Conservation (phyloP, 345 rosid genomes). For the Laguncularia racemosa region DNA sequence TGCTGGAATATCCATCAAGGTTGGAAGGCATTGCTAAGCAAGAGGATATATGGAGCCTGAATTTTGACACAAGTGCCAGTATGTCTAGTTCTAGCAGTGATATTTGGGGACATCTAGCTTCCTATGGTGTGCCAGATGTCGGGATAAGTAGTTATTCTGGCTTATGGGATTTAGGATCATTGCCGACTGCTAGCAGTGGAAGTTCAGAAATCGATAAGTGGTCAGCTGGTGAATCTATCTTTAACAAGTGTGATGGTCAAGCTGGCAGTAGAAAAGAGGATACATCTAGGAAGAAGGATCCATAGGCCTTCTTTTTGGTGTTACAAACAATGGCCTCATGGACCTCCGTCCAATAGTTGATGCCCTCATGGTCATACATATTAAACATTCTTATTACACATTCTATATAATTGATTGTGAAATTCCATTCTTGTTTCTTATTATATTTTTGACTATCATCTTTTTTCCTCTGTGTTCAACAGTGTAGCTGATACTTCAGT, state of each 20-base stretch:
- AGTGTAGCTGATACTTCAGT: not conserved
- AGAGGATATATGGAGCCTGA: slow-evolving; percentile 65
- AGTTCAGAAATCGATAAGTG: slow-evolving; percentile 33
- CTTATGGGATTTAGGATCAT: slow-evolving; percentile 52
- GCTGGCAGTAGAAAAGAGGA: slow-evolving; percentile 22
- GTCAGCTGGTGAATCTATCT: slow-evolving; percentile 32
- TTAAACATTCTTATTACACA: slow-evolving; percentile 17
- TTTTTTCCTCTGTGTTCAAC: too few species aligned
- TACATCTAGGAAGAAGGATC: slow-evolving; percentile 19
- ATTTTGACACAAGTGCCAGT: slow-evolving; percentile 37
- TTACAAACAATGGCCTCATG: slow-evolving; percentile 9
- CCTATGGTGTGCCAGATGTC: slow-evolving; percentile 40
- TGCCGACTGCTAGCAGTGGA: slow-evolving; percentile 41
- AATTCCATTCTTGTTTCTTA: slow-evolving; percentile 1
- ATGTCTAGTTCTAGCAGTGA: slow-evolving; percentile 41
- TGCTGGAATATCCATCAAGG: slow-evolving; percentile 27
- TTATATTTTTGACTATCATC: too few species aligned
- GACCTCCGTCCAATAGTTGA: slow-evolving; percentile 8
- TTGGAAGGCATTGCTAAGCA: slow-evolving; percentile 30
- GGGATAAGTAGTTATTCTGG: slow-evolving; percentile 49
- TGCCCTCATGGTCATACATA: slow-evolving; percentile 4
- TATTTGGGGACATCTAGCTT: slow-evolving; percentile 39
- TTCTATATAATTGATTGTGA: slow-evolving; percentile 3
- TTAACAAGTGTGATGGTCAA: slow-evolving; percentile 14
- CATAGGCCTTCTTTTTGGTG: slow-evolving; percentile 19